phyloP scores from a whole-genome alignment of 345 rosid genomes.

The Gossypium turneri region DNA sequence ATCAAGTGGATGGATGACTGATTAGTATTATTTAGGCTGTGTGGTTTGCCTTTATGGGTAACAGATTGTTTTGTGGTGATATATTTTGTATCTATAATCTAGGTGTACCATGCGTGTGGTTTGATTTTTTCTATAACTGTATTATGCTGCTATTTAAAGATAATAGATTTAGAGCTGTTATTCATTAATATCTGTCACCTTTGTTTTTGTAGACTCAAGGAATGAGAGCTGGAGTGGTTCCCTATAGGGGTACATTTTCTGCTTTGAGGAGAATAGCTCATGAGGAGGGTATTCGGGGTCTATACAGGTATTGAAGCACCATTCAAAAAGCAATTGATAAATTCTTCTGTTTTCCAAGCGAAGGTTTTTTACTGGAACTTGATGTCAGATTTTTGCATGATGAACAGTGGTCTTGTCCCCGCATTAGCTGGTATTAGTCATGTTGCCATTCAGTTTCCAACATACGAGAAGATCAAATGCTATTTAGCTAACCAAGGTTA shows the following conservation, averaged over 20 bases:
- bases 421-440: conserved; percentile 91
- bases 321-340: not conserved
- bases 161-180: conserved; percentile 3
- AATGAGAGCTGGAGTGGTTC: conserved; percentile 60
- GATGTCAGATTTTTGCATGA: conserved; percentile 15
- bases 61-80: not conserved
- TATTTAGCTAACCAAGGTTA: conserved; percentile 66
- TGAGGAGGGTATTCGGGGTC: conserved; percentile 82
- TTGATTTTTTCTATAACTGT: not conserved
- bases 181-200: conserved; percentile 9
- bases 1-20: not conserved
- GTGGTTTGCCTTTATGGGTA: not conserved
- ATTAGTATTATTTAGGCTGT: not conserved
- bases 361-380: not conserved
- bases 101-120: not conserved
- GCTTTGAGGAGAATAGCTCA: conserved; percentile 75
- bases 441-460: conserved; percentile 89
- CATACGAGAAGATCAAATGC: conserved; percentile 63
- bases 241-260: conserved; percentile 67
- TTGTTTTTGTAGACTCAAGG: conserved; percentile 61
- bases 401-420: conserved; percentile 76
- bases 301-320: conserved; percentile 53
- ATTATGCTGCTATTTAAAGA: not conserved
- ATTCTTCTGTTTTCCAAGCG: not conserved
- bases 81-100: not conserved